A percentile compares a stretch with the other conserved stretches of the same genome.
These are phyloP conservation scores for Kockovaella imperatae DNA, from an alignment of 768 basidiomycete species.

Conservation along the genomic window DNA sequence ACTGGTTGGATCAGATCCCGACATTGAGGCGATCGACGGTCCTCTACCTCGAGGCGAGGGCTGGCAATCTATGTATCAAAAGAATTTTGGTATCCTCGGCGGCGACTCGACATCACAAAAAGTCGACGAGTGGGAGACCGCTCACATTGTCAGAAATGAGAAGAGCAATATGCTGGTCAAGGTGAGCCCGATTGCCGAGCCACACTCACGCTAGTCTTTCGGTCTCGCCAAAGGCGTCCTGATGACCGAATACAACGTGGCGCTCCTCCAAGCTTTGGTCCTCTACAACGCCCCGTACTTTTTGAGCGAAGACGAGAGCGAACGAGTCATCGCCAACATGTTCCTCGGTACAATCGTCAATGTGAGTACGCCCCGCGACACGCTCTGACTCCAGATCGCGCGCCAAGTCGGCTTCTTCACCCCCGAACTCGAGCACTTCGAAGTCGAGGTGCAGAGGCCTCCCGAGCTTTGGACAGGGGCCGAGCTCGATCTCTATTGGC, in stretches of 20 bases:
- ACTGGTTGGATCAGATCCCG: neutral
- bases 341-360: constrained; percentile 41
- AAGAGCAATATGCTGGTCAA: constrained; percentile 46
- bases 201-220: constrained; percentile 28
- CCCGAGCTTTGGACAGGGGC: constrained; percentile 28
- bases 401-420: constrained; percentile 44
- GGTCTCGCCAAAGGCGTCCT: constrained; percentile 40
- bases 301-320: constrained; percentile 27
- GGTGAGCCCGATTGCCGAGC: constrained; percentile 7
- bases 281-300: constrained; percentile 40
- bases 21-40: constrained; percentile 15
- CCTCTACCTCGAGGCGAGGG: constrained; percentile 17
- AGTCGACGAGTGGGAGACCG: constrained; percentile 29
- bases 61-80: constrained; percentile 27
- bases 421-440: constrained; percentile 37
- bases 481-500: constrained; percentile 42
- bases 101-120: constrained; percentile 13
- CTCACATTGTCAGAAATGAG: constrained; percentile 35
- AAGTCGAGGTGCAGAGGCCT: constrained; percentile 16
- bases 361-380: constrained; percentile 15
- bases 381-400: constrained; percentile 31
- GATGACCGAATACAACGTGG: constrained; percentile 43
- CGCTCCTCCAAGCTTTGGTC: constrained; percentile 36
- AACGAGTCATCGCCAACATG: constrained; percentile 37
- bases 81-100: constrained; percentile 9